phyloP scores from a whole-genome alignment of 306 rosid species.

The Glycine soja region DNA sequence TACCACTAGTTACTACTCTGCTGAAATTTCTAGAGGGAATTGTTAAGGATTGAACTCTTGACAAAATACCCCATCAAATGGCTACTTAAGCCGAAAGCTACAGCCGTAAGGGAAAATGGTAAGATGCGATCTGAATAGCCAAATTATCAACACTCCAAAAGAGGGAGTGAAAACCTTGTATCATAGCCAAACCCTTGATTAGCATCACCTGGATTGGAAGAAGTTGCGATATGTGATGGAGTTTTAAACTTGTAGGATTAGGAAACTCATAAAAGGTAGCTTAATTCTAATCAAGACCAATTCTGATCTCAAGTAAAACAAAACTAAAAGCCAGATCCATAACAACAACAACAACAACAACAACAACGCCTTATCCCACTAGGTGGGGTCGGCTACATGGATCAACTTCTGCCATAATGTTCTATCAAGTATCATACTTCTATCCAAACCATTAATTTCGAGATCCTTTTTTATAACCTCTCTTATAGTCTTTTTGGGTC shows the following conservation, averaged over 20 bases:
- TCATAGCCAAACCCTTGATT: background rate
- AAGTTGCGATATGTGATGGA: background rate
- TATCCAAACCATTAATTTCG: too few species aligned
- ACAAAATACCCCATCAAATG: background rate
- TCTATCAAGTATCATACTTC: too few species aligned
- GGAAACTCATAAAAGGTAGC: background rate
- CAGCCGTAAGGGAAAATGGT: too few species aligned
- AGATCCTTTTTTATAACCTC: too few species aligned
- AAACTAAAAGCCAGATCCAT: background rate
- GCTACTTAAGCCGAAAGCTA: background rate
- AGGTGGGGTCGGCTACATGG: too few species aligned
- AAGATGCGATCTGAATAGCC: too few species aligned
- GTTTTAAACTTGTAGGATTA: background rate
- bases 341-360: background rate
- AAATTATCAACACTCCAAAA: background rate
- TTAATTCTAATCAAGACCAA: background rate
- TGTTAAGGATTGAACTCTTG: background rate
- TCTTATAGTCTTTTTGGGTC: too few species aligned
- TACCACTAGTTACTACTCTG: too few species aligned
- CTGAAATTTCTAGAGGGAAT: too few species aligned
- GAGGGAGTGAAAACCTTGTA: background rate
- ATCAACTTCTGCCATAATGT: too few species aligned
- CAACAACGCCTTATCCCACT: too few species aligned
- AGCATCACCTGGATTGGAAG: background rate
- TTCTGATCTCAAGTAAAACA: background rate